Evolutionary conservation across 2,329 filamentous ascomycete genomes (phyloP).

Genomic region (Botrytis galanthina): DNA sequence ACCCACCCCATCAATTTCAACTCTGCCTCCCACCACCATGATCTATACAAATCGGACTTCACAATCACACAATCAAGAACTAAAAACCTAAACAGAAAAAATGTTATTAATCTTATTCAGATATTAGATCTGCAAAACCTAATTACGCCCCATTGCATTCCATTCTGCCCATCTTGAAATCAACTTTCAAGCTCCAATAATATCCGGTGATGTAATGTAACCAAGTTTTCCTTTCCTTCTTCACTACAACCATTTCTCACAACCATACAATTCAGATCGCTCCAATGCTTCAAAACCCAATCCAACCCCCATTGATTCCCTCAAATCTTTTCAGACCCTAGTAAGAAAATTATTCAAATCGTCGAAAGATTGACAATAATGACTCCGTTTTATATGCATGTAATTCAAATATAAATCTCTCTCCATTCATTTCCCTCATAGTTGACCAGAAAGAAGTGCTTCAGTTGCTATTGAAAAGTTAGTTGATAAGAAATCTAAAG

Average conservation of each 20-base stretch:
- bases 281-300: conserved; percentile 10
- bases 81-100: too few relatives aligned
- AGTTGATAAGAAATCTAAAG: not conserved
- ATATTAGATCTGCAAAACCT: not conserved
- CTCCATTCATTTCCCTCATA: conserved; percentile 44
- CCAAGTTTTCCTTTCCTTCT: not conserved
- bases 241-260: not conserved
- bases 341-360: not conserved
- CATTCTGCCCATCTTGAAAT: not conserved
- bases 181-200: not conserved
- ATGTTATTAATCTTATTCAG: not conserved
- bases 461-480: conserved; percentile 60
- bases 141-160: conserved; percentile 6
- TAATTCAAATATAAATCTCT: not conserved
- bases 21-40: not conserved
- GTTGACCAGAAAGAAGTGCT: conserved; percentile 72
- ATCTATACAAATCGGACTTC: not conserved
- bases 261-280: conserved; percentile 12
- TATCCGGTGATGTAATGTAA: conserved; percentile 1
- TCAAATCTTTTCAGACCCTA: not conserved
- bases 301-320: not conserved
- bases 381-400: conserved; percentile 19
- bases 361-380: not conserved
- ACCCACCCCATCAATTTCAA: not conserved
- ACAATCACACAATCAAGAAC: not conserved